Base-by-base conservation (phyloP, 805 yeast genomes). In the Myxozyma neglecta region DNA sequence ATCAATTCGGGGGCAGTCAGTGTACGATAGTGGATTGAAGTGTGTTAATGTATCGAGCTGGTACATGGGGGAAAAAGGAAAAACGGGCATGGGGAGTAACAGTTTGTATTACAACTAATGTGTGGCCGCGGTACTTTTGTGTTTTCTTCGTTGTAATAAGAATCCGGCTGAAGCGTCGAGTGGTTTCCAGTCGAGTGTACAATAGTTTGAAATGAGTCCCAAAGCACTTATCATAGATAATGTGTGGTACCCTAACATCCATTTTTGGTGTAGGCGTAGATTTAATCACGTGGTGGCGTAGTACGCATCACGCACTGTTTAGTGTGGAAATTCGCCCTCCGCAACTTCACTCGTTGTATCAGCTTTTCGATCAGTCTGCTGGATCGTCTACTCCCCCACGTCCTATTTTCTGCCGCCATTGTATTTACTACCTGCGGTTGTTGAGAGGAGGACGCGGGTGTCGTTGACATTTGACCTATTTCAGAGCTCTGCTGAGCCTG, bases 401-500 rank as follows among this genome's bases (percentile, higher is more conserved):
- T 44, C 51, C 36, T 9, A 32, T 37, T 16, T 32, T 16, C 8
- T 6, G 8, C 43, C 20, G 37, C 18, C 11, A 13, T 56, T 48
- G 42, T 37, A 10, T 47, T 40, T 24, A 29, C 39, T 34, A 14
- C 36, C 39, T n/a, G 35, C 42, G 42, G 46, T 37, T 51, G 6
- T 11, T 40, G 20, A 45, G 42, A 29, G n/a, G 29, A 18, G 51
- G 43, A 32, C 29, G 50, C 35, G 16, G 45, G 45, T 53, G 40
- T 37, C 18, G 29, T 42, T 29, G 52, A 37, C 13, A 16, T 24
- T 46, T 29, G 20, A 39, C 18, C 24, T 10, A 45, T 11, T 20
- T 13, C 35, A 46, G 37, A 39, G 57, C 52, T 46, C 52, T 34
- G 55, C 46, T 24, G 50, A 44, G 57, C 57, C 46, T 44, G 50